Percentiles rank a stretch among this genome's conserved stretches.
phyloP scores from a whole-genome alignment of 257 asterid species.

The Oldenlandia corymbosa region DNA sequence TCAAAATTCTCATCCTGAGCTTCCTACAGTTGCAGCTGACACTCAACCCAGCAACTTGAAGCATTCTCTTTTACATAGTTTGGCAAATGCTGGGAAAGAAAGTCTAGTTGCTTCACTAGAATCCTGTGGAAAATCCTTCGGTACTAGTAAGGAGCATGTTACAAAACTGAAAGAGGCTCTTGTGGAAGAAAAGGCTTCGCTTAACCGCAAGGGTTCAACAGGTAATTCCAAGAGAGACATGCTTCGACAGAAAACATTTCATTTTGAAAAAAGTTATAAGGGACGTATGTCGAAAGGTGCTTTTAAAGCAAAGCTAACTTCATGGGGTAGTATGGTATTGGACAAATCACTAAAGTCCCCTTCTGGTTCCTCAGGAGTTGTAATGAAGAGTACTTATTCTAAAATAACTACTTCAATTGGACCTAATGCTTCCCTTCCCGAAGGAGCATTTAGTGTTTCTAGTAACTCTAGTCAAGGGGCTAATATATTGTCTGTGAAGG shows the following conservation, averaged over 20 bases:
- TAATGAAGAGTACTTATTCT: conserved; percentile 27
- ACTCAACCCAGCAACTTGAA: conserved; percentile 20
- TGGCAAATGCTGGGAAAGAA: conserved; percentile 23
- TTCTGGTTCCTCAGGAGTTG: conserved; percentile 36
- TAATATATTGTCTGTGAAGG: conserved; percentile 21
- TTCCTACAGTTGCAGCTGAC: conserved; percentile 20
- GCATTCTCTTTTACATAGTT: conserved; percentile 16
- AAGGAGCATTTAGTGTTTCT: conserved; percentile 23
- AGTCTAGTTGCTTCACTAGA: conserved; percentile 31
- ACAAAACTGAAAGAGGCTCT: conserved; percentile 18
- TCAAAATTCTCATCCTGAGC: conserved; percentile 27
- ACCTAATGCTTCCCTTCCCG: conserved; percentile 19
- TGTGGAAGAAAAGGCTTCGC: conserved; percentile 40
- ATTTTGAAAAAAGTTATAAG: conserved; percentile 53
- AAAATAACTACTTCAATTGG: conserved; percentile 27
- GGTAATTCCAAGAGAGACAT: conserved; percentile 48
- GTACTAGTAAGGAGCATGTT: conserved; percentile 22
- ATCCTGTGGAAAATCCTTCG: conserved; percentile 29
- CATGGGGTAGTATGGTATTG: conserved; percentile 65
- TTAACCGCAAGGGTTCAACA: conserved; percentile 34
- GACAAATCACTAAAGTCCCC: conserved; percentile 43
- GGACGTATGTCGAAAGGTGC: conserved; percentile 57
- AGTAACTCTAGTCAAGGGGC: conserved; percentile 16
- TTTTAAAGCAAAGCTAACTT: conserved; percentile 58
- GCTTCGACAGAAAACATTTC: conserved; percentile 57